These are phyloP conservation scores for Lentinus polychrous DNA, from an alignment of 1,284 basidiomycete genomes.

Conservation along the genomic window DNA sequence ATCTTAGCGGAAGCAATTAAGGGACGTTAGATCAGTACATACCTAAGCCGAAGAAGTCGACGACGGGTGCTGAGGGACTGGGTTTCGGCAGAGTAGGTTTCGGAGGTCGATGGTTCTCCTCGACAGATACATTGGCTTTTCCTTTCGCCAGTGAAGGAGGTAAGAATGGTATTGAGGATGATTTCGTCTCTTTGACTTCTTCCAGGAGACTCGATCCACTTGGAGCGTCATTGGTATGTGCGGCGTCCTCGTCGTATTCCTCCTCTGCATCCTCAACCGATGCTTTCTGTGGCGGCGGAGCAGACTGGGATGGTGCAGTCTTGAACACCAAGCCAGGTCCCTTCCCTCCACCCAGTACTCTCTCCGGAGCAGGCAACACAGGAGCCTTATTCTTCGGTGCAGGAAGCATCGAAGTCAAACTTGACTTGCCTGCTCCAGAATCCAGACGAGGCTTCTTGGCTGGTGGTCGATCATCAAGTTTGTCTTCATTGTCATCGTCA, in stretches of 20 bases:
- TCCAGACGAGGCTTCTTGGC: conserved; percentile 53
- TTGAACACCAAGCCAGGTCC: conserved; percentile 57
- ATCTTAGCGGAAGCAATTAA: not conserved
- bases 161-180: conserved; percentile 38
- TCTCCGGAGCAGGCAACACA: conserved; percentile 34
- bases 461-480: conserved; percentile 36
- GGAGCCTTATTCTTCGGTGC: conserved; percentile 59
- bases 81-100: conserved; percentile 18
- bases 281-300: conserved; percentile 4
- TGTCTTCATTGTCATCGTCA: conserved; percentile 34
- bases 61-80: conserved; percentile 32
- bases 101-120: conserved; percentile 35
- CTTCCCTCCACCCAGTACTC: conserved; percentile 58
- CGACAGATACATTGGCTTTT: conserved; percentile 53
- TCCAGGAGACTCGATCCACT: conserved; percentile 9
- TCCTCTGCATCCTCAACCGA: conserved; percentile 22
- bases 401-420: conserved; percentile 67
- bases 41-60: conserved; percentile 67
- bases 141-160: conserved; percentile 55
- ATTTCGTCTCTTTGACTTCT: conserved; percentile 11
- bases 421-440: conserved; percentile 47
- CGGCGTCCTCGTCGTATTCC: conserved; percentile 11
- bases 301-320: conserved; percentile 17
- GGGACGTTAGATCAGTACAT: too few relatives aligned
- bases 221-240: conserved; percentile 4